phyloP scores from a whole-genome alignment of 805 yeast genomes.

The Candida oleophila region DNA sequence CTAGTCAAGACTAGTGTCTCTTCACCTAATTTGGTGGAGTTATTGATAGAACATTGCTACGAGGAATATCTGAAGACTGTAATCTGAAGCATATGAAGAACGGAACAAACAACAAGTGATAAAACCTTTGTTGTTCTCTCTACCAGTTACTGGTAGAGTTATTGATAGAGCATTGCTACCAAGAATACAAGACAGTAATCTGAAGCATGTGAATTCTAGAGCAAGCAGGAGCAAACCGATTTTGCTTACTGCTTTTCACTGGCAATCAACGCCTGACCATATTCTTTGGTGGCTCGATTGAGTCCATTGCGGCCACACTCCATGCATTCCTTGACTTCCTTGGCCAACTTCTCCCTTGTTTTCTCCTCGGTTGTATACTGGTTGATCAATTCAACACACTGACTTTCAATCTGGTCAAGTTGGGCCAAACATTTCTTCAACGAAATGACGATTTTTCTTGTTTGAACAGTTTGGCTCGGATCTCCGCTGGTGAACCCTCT shows the following conservation, averaged over 20 bases:
- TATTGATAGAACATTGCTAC: conserved; percentile 5
- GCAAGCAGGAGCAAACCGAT: no score
- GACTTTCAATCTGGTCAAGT: conserved; percentile 25
- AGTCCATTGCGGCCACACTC: conserved; percentile 31
- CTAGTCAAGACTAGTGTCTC: conserved; percentile 2
- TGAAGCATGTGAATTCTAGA: no score
- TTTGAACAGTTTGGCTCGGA: conserved; percentile 29
- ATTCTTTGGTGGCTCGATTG: conserved; percentile 34
- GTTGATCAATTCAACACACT: conserved; percentile 16
- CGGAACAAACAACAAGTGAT: no score
- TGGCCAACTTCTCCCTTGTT: conserved; percentile 29
- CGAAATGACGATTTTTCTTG: conserved; percentile 36
- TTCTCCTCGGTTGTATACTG: conserved; percentile 21
- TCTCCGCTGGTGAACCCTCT: conserved; percentile 33
- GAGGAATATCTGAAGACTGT: conserved; percentile 10
- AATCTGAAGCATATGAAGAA: no score
- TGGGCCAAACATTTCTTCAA: conserved; percentile 34
- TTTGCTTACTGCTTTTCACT: conserved; percentile 15
- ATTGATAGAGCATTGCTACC: no score
- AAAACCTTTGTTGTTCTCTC: not conserved
- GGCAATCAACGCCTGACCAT: conserved; percentile 23
- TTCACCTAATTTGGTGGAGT: conserved; percentile 1
- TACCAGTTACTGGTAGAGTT: not conserved
- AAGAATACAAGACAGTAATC: no score
- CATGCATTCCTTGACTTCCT: conserved; percentile 33